Base-by-base conservation (phyloP, 768 basidiomycete genomes). In the Termitomyces sp. region DNA sequence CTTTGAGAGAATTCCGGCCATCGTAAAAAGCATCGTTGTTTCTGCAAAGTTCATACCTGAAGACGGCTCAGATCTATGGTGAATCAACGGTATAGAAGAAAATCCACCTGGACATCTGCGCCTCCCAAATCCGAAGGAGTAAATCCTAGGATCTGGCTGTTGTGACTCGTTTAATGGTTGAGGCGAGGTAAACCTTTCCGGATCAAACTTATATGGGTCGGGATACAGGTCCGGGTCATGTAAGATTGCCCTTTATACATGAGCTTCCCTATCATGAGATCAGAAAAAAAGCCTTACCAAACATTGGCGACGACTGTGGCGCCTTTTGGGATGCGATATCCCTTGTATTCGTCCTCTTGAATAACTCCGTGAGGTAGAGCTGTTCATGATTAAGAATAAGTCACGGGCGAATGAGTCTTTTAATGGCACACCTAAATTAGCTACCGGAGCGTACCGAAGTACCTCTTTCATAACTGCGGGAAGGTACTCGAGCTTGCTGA, bases 251-350 rank as follows among this genome's bases (percentile, higher is more conserved):
- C 81, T 81, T 32, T 7, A 14, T 35, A 23, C 20, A 30, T 26
- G 33, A 32, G n/a, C 20, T n/a, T 26, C 4, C 23, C 8, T 35
- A 46, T 55, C 9, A 5, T 40, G 12, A 33, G 3, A 5, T n/a
- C 7, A 16, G 12, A 13, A 16, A 14, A 33, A 41, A 14, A 38
- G 9, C 48, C 69, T 60, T 56, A 79, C 78, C 79, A 82, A n/a
- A 78, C 70, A 53, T 81, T 81, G 3, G 77, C 72, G n/a, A 81
- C 62, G 18, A 81, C 63, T 4, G 77, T 77, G 2, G 79, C 71
- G 12, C 74, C 75, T 50, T 75, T 74, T 2, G 82, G 82, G 33
- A 83, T 78, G 18, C 62, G 64, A 61, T 76, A 78, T 2, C 77
- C 80, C 13, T 64, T 58, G 59, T 81, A 82, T 14, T 74, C 73